A percentile compares a stretch with the other conserved stretches of the same genome.
These are phyloP conservation scores for Pistacia vera DNA, from an alignment of 345 rosid species.

Conservation along the genomic window DNA sequence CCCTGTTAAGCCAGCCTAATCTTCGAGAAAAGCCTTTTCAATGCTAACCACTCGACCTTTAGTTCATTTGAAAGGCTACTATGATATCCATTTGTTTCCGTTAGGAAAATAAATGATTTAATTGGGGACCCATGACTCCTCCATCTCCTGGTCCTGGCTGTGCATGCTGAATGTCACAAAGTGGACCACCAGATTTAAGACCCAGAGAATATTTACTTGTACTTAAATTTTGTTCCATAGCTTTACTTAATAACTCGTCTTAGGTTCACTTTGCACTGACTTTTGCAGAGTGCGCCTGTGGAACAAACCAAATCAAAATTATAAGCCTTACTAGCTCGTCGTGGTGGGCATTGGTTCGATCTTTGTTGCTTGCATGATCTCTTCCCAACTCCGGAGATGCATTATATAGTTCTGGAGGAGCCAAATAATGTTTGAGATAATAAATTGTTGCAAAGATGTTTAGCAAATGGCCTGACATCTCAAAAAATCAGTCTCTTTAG, in stretches of 20 bases:
- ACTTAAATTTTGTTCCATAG: neutral
- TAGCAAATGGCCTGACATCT: no score
- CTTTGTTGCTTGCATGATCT: neutral
- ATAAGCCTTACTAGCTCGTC: constrained; percentile 20
- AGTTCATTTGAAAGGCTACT: no score
- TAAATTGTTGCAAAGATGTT: neutral
- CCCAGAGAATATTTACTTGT: neutral
- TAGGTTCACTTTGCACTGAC: constrained; percentile 4
- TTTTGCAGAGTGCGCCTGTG: constrained; percentile 65
- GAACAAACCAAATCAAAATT: constrained; percentile 45
- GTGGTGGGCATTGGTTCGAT: neutral
- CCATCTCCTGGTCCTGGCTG: no score
- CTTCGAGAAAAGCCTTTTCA: no score
- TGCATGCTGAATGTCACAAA: no score
- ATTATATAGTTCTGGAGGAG: neutral
- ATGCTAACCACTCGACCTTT: no score
- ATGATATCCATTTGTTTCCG: neutral
- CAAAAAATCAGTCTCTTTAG: no score
- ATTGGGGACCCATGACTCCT: neutral
- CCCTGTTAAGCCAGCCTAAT: no score
- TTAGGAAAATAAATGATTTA: neutral
- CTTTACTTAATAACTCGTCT: neutral
- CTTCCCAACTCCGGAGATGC: neutral
- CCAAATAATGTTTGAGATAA: neutral
- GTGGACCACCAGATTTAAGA: neutral